phyloP scores from a whole-genome alignment of 2,329 filamentous ascomycete genomes.

The Monilinia laxa region DNA sequence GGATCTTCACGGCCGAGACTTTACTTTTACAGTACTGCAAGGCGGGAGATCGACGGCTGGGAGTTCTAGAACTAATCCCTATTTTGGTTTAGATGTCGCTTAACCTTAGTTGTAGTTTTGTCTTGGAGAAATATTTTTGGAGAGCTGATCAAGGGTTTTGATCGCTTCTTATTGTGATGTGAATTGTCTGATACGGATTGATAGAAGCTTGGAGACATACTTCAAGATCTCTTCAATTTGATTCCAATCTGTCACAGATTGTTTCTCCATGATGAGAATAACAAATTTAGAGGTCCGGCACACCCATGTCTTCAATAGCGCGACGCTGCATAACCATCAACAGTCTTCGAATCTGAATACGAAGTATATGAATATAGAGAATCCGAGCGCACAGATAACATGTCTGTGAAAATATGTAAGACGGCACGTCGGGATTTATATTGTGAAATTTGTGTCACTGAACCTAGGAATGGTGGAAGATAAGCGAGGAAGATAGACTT shows the following conservation, averaged over 20 bases:
- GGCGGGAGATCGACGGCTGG: constrained; percentile 13
- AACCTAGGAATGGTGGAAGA: too few species aligned
- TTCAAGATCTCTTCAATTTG: background rate
- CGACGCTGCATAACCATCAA: background rate
- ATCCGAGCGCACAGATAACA: constrained; percentile 11
- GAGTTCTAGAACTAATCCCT: background rate
- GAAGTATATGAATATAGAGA: constrained; percentile 1
- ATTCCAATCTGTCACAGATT: background rate
- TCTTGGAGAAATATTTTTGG: background rate
- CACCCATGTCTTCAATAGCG: background rate
- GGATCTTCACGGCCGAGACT: background rate
- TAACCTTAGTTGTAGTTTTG: background rate
- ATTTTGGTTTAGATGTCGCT: background rate
- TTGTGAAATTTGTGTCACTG: background rate
- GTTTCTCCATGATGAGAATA: too few species aligned
- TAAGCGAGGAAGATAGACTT: background rate
- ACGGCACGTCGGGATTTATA: background rate
- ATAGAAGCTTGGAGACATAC: background rate
- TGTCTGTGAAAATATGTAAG: background rate
- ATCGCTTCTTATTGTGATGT: background rate
- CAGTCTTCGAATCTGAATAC: background rate
- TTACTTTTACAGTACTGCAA: background rate
- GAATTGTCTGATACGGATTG: background rate
- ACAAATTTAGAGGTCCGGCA: background rate
- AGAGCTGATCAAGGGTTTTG: background rate